These are phyloP conservation scores for Penicillium paneum DNA, from an alignment of 2,329 filamentous ascomycete species.

Conservation along the genomic window DNA sequence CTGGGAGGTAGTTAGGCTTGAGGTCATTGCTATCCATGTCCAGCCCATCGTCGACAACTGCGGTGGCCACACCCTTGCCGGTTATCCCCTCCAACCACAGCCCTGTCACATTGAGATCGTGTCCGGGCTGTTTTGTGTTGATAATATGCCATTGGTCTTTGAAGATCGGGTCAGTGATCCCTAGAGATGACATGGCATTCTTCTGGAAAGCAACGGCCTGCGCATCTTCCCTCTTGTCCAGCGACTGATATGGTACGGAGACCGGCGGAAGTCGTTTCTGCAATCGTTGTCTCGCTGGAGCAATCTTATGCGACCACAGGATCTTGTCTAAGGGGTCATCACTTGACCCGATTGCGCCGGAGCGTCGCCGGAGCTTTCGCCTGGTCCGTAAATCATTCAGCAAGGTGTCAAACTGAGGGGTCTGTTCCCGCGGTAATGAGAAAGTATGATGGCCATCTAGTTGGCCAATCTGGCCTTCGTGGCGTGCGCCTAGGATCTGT, in stretches of 20 bases:
- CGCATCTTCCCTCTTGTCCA: constrained; percentile 43
- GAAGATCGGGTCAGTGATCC: constrained; percentile 87
- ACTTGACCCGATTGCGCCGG: constrained; percentile 15
- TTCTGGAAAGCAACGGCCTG: constrained; percentile 57
- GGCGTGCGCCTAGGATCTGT: constrained; percentile 66
- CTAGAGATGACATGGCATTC: constrained; percentile 62
- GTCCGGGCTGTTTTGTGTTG: constrained; percentile 74
- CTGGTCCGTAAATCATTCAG: constrained; percentile 54
- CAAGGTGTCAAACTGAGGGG: constrained; percentile 53
- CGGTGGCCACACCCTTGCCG: constrained; percentile 81
- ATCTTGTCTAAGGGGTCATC: constrained; percentile 67
- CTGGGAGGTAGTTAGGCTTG: constrained; percentile 88
- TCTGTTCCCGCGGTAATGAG: constrained; percentile 59
- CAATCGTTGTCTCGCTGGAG: constrained; percentile 55
- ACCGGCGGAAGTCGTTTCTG: constrained; percentile 55
- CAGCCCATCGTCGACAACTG: constrained; percentile 92
- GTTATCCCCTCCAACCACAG: constrained; percentile 90
- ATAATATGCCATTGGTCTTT: constrained; percentile 92
- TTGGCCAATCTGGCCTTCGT: constrained; percentile 78
- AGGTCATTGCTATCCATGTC: constrained; percentile 95
- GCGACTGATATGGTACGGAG: constrained; percentile 33
- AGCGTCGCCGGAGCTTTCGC: constrained; percentile 59
- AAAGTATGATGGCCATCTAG: constrained; percentile 83
- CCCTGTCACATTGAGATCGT: constrained; percentile 95
- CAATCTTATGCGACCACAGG: constrained; percentile 75